A percentile compares a stretch with the other conserved stretches of the same genome.
Conservation (phyloP, 371 early-diverging fungal genomes). For the Mucor sp. region DNA sequence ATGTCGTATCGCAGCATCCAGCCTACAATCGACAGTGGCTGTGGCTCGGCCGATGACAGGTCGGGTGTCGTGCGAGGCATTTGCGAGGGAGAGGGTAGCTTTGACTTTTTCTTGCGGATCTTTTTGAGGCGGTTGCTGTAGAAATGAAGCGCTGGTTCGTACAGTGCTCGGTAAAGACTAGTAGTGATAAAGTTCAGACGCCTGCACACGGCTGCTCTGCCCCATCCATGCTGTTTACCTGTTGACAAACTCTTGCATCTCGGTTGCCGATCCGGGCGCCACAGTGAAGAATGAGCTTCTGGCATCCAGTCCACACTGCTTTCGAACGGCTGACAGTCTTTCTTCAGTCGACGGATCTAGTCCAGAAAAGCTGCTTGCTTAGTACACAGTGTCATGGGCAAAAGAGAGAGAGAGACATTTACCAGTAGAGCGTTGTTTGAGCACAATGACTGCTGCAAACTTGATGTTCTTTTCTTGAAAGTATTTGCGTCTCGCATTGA, state of each 20-base stretch:
- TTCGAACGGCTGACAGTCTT: slow-evolving; percentile 61
- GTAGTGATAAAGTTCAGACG: background rate
- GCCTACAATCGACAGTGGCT: slow-evolving; percentile 60
- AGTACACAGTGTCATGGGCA: too few relatives aligned
- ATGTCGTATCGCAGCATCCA: slow-evolving; percentile 86
- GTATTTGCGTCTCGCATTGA: slow-evolving; percentile 61
- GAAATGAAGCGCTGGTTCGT: slow-evolving; percentile 69
- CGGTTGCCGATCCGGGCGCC: slow-evolving; percentile 49
- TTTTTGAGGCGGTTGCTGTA: slow-evolving; percentile 78
- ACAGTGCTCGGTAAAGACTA: slow-evolving; percentile 68
- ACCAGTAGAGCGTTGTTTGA: slow-evolving; percentile 61
- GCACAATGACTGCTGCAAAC: background rate
- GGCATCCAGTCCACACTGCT: slow-evolving; percentile 66
- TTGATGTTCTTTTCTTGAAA: background rate
- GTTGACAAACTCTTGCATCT: slow-evolving; percentile 67
- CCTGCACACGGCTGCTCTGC: background rate
- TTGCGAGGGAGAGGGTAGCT: slow-evolving; percentile 56
- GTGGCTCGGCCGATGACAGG: slow-evolving; percentile 36
- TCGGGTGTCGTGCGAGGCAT: slow-evolving; percentile 27
- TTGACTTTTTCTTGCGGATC: slow-evolving; percentile 69
- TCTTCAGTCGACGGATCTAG: slow-evolving; percentile 67
- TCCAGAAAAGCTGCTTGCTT: background rate
- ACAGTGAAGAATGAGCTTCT: slow-evolving; percentile 68
- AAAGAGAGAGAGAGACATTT: too few relatives aligned
- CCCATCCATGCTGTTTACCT: slow-evolving; percentile 41